Evolutionary conservation across 2,329 filamentous ascomycete genomes (phyloP).

Genomic region (Thermothelomyces thermophilus): DNA sequence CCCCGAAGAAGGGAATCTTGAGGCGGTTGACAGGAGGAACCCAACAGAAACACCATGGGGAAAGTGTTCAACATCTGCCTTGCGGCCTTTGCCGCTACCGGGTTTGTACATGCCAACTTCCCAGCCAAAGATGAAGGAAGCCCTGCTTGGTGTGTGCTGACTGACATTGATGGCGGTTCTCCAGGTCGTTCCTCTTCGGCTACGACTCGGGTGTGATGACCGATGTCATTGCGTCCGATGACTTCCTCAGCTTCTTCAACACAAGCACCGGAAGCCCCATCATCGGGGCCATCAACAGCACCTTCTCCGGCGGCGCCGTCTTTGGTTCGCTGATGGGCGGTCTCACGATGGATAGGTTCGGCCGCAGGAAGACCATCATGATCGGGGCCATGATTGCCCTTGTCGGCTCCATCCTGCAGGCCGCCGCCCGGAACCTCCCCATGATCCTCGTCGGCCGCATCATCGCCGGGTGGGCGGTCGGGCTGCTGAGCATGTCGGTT

Average conservation of each 20-base stretch:
- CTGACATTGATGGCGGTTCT: not conserved
- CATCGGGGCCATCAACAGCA: constrained; percentile 57
- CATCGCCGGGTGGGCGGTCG: constrained; percentile 53
- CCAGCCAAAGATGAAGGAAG: too few species aligned
- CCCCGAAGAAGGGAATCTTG: too few species aligned
- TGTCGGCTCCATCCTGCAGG: constrained; percentile 54
- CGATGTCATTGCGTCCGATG: constrained; percentile 48
- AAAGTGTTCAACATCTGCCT: constrained; percentile 34
- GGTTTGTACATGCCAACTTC: constrained; percentile 24
- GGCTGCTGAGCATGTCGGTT: constrained; percentile 48
- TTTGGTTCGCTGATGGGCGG: constrained; percentile 48
- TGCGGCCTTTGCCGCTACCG: constrained; percentile 37
- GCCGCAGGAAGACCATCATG: constrained; percentile 53
- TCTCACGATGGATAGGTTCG: constrained; percentile 54
- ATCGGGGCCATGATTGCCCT: constrained; percentile 51
- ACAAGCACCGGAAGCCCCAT: constrained; percentile 44
- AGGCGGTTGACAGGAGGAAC: too few species aligned
- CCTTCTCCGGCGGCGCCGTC: constrained; percentile 50
- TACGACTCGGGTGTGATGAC: constrained; percentile 40
- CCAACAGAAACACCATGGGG: constrained; percentile 30
- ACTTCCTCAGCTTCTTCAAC: constrained; percentile 53
- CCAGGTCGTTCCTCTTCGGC: constrained; percentile 40
- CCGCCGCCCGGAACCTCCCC: constrained; percentile 46
- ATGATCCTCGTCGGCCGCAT: constrained; percentile 53
- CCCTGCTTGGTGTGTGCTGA: too few species aligned